Percentiles rank a stretch among this genome's conserved stretches.
Conservation (phyloP, 2,329 filamentous ascomycete species). For the Penicillium verrucosum region DNA sequence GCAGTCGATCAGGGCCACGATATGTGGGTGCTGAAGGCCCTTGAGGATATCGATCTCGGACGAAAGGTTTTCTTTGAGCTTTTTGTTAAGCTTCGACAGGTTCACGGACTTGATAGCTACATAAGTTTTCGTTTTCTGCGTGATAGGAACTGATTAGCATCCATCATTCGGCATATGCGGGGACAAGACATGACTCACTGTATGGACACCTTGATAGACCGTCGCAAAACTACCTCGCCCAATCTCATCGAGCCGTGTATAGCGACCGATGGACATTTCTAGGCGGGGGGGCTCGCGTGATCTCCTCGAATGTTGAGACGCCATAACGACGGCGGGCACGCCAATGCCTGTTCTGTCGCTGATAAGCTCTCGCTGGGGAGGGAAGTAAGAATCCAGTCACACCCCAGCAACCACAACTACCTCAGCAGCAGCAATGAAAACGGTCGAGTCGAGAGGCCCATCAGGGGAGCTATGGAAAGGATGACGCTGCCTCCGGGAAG, state of each 20-base stretch:
- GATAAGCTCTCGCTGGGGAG: constrained; percentile 12
- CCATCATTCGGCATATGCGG: not conserved
- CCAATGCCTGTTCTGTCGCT: constrained; percentile 16
- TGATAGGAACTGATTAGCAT: constrained; percentile 15
- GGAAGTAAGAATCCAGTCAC: constrained; percentile 15
- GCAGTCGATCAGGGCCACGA: constrained; percentile 93
- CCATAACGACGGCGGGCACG: constrained; percentile 39
- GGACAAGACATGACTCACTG: constrained; percentile 56
- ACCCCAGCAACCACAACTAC: constrained; percentile 37
- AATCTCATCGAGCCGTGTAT: constrained; percentile 81
- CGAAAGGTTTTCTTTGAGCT: constrained; percentile 93
- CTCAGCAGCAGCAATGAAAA: constrained; percentile 30
- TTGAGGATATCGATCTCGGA: constrained; percentile 95
- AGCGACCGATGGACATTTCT: constrained; percentile 63
- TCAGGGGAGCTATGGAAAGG: constrained; percentile 26
- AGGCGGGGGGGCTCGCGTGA: constrained; percentile 33
- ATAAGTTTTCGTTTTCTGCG: constrained; percentile 70
- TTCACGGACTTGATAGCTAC: constrained; percentile 98
- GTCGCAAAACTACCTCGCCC: constrained; percentile 97
- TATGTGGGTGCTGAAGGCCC: constrained; percentile 89
- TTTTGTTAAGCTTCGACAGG: constrained; percentile 83
- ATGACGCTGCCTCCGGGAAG: constrained; percentile 13
- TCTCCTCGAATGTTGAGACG: constrained; percentile 43
- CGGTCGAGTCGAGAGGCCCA: constrained; percentile 31
- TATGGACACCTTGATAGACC: constrained; percentile 83